A percentile compares a stretch with the other conserved stretches of the same genome.
These are phyloP conservation scores for Thielaviopsis euricoi DNA, from an alignment of 2,329 filamentous ascomycete genomes.

Conservation along the genomic window DNA sequence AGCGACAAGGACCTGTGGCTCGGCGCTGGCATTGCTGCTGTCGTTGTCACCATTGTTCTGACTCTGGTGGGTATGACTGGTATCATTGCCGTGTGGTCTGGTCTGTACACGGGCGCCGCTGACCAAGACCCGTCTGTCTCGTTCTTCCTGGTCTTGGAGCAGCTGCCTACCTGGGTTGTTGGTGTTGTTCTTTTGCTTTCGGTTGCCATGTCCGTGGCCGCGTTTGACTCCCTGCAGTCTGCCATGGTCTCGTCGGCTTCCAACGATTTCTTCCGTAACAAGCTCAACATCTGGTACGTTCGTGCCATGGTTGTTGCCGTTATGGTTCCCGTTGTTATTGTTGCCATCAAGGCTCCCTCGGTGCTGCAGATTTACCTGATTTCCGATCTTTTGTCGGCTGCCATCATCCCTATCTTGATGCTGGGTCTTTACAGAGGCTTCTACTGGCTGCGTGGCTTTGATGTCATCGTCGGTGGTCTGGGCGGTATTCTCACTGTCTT, in stretches of 20 bases:
- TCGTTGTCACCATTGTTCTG: conserved; percentile 50
- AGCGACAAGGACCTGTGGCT: conserved; percentile 65
- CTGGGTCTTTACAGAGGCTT: conserved; percentile 54
- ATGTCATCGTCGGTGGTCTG: conserved; percentile 61
- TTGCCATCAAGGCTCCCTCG: conserved; percentile 57
- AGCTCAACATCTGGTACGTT: conserved; percentile 58
- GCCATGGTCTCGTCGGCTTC: conserved; percentile 75
- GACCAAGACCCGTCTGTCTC: conserved; percentile 44
- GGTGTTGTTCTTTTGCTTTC: conserved; percentile 71
- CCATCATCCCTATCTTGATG: conserved; percentile 57
- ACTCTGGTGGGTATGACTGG: conserved; percentile 58
- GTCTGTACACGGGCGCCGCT: conserved; percentile 48
- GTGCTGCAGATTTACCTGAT: conserved; percentile 73
- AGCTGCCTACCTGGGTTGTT: conserved; percentile 65
- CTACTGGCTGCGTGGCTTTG: conserved; percentile 67
- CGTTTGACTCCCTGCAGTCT: conserved; percentile 67
- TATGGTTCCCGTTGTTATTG: conserved; percentile 57
- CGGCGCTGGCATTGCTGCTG: conserved; percentile 51
- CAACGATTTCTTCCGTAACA: conserved; percentile 74
- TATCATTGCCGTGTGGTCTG: conserved; percentile 63
- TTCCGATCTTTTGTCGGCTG: conserved; percentile 61
- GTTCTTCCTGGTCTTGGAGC: conserved; percentile 58
- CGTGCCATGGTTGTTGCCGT: conserved; percentile 51
- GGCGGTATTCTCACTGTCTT: conserved; percentile 68
- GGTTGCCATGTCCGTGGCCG: conserved; percentile 56